Base-by-base conservation (phyloP, 2,329 filamentous ascomycete species). In the Colletotrichum aenigma region DNA sequence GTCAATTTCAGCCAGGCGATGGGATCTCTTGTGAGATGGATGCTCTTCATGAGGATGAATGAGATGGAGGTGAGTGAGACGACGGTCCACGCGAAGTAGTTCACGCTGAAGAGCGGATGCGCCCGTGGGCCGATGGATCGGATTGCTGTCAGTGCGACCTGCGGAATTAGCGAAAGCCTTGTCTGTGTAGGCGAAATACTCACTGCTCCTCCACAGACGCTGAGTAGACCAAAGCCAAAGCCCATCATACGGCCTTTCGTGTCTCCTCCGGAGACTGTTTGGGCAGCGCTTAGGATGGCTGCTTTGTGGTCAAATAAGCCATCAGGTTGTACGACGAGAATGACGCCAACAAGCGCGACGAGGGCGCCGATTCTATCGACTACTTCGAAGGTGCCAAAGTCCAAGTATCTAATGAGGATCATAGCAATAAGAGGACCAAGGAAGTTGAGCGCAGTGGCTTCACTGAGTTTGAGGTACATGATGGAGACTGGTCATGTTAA, bases 391-490 rank as follows among this genome's bases (percentile, higher is more conserved):
- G 69, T 72, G 4, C 69, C 69, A 21, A 32, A 75, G 13, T 75
- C 68, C 10, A 75, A 36, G 9, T 67, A 75, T 8, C 69, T 66
- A 6, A 55, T 75, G 24, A 75, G 9, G 6, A 75, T 66, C 73
- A 75, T 75, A 12, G 73, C 73, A 3, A 64, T 43, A 13, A 75
- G 69, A 13, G 73, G 73, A 0, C 73, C 73, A 2, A 75, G 62
- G 16, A 75, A 75, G 15, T 75, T 75, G 38, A 75, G 32, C 5
- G 73, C 73, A 6, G 69, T 75, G 9, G 73, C 73, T 32, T 75
- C 73, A 43, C 73, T 75, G 8, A 75, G 73, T 13, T 64, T 72
- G 5, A 75, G 73, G 16, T 72, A 68, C 69, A 72, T 75, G 26
- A 75, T 72, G 6, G 73, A 75, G 38, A 75, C 73, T 67, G 18